phyloP scores from a whole-genome alignment of 2,329 filamentous ascomycete genomes.

The Hypoxylon sp. region DNA sequence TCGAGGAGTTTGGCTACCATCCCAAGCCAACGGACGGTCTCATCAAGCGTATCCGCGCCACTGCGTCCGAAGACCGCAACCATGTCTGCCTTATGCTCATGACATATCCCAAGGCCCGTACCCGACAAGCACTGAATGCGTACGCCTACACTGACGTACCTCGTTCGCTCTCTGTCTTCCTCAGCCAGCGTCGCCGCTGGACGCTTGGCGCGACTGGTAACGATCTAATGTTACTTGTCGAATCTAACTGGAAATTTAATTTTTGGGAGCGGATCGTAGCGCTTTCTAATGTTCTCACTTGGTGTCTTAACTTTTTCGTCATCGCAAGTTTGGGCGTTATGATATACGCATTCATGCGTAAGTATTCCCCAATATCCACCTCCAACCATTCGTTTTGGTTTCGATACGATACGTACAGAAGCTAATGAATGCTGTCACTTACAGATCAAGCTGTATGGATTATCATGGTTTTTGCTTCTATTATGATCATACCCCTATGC shows the following conservation, averaged over 20 bases:
- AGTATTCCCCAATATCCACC: constrained; percentile 15
- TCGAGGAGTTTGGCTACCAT: constrained; percentile 58
- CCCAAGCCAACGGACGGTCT: constrained; percentile 59
- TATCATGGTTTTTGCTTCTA: constrained; percentile 41
- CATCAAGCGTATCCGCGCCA: constrained; percentile 58
- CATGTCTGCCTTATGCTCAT: constrained; percentile 59
- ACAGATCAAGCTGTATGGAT: constrained; percentile 35
- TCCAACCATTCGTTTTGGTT: too few species aligned
- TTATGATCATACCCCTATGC: constrained; percentile 44
- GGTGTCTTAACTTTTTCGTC: constrained; percentile 56
- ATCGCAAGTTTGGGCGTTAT: constrained; percentile 44
- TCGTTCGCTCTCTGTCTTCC: constrained; percentile 55
- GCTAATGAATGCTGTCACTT: background rate
- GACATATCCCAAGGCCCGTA: constrained; percentile 54
- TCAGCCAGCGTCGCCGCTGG: constrained; percentile 60
- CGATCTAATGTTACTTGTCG: constrained; percentile 59
- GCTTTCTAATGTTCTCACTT: constrained; percentile 57
- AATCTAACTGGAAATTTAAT: constrained; percentile 54
- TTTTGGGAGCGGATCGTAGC: constrained; percentile 55
- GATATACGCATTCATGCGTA: constrained; percentile 35
- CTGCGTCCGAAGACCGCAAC: constrained; percentile 59
- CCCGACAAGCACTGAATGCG: constrained; percentile 56
- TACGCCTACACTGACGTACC: constrained; percentile 58
- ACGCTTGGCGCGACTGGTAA: constrained; percentile 58
- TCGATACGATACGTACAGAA: too few species aligned